Evolutionary conservation across 2,329 filamentous ascomycete genomes (phyloP).

Genomic region (Aspergillus ibericus): DNA sequence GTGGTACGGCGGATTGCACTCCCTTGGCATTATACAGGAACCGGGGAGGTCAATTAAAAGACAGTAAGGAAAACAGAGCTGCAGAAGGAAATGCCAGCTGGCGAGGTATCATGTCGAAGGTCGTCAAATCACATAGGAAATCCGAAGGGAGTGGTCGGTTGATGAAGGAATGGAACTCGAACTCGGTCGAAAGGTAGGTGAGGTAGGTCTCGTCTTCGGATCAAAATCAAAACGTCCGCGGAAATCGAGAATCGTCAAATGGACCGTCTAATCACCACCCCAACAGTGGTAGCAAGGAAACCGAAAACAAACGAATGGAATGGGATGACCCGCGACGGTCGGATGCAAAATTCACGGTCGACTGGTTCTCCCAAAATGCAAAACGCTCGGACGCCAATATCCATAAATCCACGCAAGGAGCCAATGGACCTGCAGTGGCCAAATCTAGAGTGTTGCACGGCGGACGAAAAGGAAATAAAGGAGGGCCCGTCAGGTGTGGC

Average conservation of each 20-base stretch:
- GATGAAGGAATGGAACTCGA: slow-evolving; percentile 8
- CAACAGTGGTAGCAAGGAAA: slow-evolving; percentile 1
- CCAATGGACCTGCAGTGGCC: slow-evolving; percentile 5
- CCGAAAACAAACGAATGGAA: slow-evolving; percentile 18
- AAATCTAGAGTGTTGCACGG: not conserved
- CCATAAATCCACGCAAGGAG: not conserved
- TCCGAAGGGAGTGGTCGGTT: slow-evolving; percentile 15
- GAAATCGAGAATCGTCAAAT: slow-evolving; percentile 11
- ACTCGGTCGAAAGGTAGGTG: not conserved
- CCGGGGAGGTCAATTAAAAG: slow-evolving; percentile 32
- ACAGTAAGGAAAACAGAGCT: slow-evolving; percentile 27
- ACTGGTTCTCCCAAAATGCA: slow-evolving; percentile 4
- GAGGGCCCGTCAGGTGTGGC: not conserved
- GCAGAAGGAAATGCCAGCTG: slow-evolving; percentile 29
- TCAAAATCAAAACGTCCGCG: not conserved
- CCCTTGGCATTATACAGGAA: slow-evolving; percentile 32
- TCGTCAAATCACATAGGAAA: slow-evolving; percentile 25
- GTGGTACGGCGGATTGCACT: slow-evolving; percentile 26
- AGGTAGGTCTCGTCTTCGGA: not conserved
- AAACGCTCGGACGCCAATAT: slow-evolving; percentile 4
- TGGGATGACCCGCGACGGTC: slow-evolving; percentile 7
- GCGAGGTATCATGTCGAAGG: slow-evolving; percentile 26
- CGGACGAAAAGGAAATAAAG: not conserved
- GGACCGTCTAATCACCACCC: slow-evolving; percentile 2
- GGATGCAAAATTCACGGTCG: slow-evolving; percentile 2